Evolutionary conservation across 2,329 filamentous ascomycete genomes (phyloP).

Genomic region (Zalaria sp.): DNA sequence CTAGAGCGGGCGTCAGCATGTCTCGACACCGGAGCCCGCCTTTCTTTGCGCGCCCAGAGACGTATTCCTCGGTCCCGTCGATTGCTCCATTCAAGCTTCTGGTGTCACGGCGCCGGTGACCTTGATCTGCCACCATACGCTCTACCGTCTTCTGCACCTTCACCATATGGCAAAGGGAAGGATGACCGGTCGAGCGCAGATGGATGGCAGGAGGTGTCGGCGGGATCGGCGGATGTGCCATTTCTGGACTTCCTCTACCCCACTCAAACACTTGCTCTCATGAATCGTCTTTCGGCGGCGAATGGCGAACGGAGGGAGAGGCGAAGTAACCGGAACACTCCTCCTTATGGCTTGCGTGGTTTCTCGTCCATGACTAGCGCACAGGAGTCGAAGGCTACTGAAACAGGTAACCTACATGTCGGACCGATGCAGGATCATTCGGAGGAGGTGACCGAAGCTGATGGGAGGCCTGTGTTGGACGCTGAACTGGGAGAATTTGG

Average conservation of each 20-base stretch:
- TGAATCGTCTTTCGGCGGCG: slow-evolving; percentile 2
- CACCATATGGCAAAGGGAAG: neutral
- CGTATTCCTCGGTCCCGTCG: slow-evolving; percentile 28
- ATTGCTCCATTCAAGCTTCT: slow-evolving; percentile 40
- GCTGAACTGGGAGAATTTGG: no score
- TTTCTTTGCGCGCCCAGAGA: slow-evolving; percentile 28
- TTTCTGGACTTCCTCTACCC: slow-evolving; percentile 36
- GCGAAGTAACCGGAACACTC: neutral
- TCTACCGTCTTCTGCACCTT: neutral
- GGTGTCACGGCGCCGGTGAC: slow-evolving; percentile 39
- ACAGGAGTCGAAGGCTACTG: neutral
- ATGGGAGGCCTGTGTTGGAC: no score
- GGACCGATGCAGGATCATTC: no score
- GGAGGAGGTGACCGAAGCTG: no score
- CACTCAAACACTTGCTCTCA: slow-evolving; percentile 24
- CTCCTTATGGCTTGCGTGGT: neutral
- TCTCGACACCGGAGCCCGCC: slow-evolving; percentile 41
- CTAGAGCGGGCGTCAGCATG: slow-evolving; percentile 46
- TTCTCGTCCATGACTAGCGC: slow-evolving; percentile 5
- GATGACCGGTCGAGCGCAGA: neutral
- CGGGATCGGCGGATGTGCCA: slow-evolving; percentile 1
- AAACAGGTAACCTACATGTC: no score
- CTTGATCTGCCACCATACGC: slow-evolving; percentile 23
- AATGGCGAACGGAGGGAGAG: neutral
- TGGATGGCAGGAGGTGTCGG: neutral